A percentile compares a stretch with the other conserved stretches of the same genome.
These are phyloP conservation scores for Aspergillus sp. DNA, from an alignment of 2,329 filamentous ascomycete species.

Conservation along the genomic window DNA sequence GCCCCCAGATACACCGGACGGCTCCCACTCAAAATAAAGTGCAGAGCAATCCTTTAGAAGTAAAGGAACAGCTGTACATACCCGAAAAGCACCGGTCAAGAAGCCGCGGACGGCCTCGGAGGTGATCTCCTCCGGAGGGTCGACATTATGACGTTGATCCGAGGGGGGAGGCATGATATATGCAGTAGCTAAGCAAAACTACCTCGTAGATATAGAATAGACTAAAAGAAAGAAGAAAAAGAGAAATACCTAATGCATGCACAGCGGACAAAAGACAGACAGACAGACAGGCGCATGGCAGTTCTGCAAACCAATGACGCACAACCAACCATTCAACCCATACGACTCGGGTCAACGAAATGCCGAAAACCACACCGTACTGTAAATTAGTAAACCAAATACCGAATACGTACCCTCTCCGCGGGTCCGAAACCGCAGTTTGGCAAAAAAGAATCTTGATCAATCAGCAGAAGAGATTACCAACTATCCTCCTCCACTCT, in stretches of 20 bases:
- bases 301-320: no score
- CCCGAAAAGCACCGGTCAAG: conserved; percentile 46
- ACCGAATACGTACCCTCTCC: no score
- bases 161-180: conserved; percentile 45
- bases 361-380: no score
- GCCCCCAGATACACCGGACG: no score
- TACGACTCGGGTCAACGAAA: no score
- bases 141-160: conserved; percentile 40
- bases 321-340: no score
- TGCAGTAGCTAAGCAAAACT: not conserved
- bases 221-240: conserved; percentile 10
- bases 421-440: no score
- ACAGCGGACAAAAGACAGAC: not conserved
- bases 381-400: no score
- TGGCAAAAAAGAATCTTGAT: no score
- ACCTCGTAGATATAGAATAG: not conserved
- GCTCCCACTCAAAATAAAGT: no score
- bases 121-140: conserved; percentile 46
- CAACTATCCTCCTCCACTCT: not conserved
- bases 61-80: conserved; percentile 30
- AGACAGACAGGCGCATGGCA: no score
- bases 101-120: conserved; percentile 46
- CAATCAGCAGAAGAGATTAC: no score
- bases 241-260: not conserved
- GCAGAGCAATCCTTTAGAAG: not conserved